These are phyloP conservation scores for Neurospora sp. DNA, from an alignment of 495 filamentous ascomycete genomes.

Conservation along the genomic window DNA sequence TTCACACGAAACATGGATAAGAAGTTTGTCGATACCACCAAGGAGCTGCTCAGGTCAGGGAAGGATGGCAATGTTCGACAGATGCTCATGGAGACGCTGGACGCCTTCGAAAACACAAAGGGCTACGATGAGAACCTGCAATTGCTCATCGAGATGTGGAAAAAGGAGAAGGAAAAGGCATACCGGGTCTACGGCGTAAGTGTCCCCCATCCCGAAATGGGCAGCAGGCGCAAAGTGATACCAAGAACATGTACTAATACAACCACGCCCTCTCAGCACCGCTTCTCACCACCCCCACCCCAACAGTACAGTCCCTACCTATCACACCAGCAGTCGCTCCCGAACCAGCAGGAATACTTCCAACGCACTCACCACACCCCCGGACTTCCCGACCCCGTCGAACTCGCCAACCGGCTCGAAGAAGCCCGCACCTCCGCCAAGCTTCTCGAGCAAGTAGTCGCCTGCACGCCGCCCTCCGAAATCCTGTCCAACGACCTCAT, in stretches of 20 bases:
- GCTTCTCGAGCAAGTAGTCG: conserved; percentile 79
- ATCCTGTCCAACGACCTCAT: conserved; percentile 75
- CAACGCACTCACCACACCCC: conserved; percentile 29
- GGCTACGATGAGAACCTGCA: conserved; percentile 61
- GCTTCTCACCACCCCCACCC: background rate
- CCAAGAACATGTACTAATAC: background rate
- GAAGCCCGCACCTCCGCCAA: conserved; percentile 86
- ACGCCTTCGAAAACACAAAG: conserved; percentile 58
- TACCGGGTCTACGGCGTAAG: conserved; percentile 33
- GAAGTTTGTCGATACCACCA: conserved; percentile 66
- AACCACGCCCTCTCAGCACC: background rate
- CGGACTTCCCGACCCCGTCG: conserved; percentile 61
- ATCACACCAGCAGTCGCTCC: background rate
- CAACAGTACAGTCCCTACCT: background rate
- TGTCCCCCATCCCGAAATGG: background rate
- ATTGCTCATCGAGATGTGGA: conserved; percentile 72
- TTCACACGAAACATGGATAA: conserved; percentile 81
- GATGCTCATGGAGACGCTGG: conserved; percentile 78
- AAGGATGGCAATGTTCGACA: conserved; percentile 69
- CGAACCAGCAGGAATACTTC: conserved; percentile 31
- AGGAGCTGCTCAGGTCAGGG: conserved; percentile 63
- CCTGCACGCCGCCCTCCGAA: conserved; percentile 68
- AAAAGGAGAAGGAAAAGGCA: conserved; percentile 65
- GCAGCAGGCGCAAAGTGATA: background rate
- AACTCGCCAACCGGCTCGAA: conserved; percentile 74